Evolutionary conservation across 192 early-diverging fungal species (phyloP), one percentile per base, ranked within the genome.

Genomic region (Entomortierella beljakovae): DNA sequence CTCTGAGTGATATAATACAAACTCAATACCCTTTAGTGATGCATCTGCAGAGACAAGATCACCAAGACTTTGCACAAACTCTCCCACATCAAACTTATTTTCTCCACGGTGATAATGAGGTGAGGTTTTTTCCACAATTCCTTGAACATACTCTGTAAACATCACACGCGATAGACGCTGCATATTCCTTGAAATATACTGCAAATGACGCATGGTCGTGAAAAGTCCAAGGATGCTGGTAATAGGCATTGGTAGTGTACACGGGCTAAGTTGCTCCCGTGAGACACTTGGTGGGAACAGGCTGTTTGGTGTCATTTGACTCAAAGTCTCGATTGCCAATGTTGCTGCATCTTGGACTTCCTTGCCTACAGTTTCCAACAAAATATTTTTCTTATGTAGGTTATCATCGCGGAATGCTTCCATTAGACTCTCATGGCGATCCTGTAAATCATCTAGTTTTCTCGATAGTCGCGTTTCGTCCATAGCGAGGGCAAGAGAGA

Each of bases 21-120:
- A 70, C 43, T 88, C 84, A 28, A 90, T 84, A 13, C 83, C 81
- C 25, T 87, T 70, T 18, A 82, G 57, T 18, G 84, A 72, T 9
- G 87, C 86, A n/a, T 82, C 63, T 38, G 87, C 88, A 25, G 88
- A 84, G 40, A 88, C 64, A n/a, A 85, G 75, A 74, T 90, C 88
- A 20, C 86, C 88, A 5, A 90, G 68, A 49, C 73, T 81, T 69
- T 90, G 87, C 0, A 88, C 59, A 58, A 88, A 58, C 31, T 88
- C 85, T 22, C 87, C 88, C 35, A 88, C 84, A 61, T 90, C 88
- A 73, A 90, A 90, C 23, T 31, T 59, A 33, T 62, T 81, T 32
- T 66, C 68, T 38, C 73, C 58, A 18, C 32, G 33, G 26, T 55
- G 73, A 51, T 80, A 65, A 29, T 70, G 59, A 28, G 59, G 63